Evolutionary conservation across 495 filamentous ascomycete species (phyloP).

Genomic region (Rhizodiscina lignyota): DNA sequence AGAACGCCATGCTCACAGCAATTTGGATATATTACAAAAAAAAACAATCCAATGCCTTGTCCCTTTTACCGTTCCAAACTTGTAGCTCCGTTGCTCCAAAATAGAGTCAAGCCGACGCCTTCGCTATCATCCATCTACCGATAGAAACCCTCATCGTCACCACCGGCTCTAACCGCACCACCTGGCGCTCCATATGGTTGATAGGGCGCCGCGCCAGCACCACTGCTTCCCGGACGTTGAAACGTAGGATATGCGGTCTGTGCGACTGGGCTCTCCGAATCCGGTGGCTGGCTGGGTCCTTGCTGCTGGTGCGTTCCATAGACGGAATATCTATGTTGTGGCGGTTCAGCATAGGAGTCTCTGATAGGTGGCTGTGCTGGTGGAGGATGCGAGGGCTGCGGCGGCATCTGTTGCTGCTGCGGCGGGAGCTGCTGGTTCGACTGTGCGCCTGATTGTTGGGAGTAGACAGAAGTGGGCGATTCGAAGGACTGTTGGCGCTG

Average conservation of each 20-base stretch:
- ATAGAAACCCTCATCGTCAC: conserved; percentile 16
- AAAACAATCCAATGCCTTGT: no score
- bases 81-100: no score
- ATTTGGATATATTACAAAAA: no score
- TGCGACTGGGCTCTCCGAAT: conserved; percentile 13
- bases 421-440: conserved; percentile 1
- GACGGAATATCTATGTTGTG: no score
- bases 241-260: background rate
- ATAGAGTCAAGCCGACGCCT: no score
- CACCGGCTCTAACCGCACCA: conserved; percentile 1
- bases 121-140: conserved; percentile 12
- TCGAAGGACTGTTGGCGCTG: conserved; percentile 3
- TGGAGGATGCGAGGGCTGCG: background rate
- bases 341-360: conserved; percentile 2
- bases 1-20: no score
- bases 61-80: no score
- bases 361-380: conserved; percentile 5
- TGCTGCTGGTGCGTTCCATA: no score
- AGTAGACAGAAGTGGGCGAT: conserved; percentile 6
- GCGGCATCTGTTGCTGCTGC: conserved; percentile 4
- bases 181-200: background rate
- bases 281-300: conserved; percentile 1
- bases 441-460: conserved; percentile 2
- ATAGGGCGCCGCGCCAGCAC: background rate
- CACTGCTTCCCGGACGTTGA: conserved; percentile 1